A percentile compares a stretch with the other conserved stretches of the same genome.
Evolutionary conservation across 208 protist genomes (phyloP).

Genomic region (Porcisia hertigi): DNA sequence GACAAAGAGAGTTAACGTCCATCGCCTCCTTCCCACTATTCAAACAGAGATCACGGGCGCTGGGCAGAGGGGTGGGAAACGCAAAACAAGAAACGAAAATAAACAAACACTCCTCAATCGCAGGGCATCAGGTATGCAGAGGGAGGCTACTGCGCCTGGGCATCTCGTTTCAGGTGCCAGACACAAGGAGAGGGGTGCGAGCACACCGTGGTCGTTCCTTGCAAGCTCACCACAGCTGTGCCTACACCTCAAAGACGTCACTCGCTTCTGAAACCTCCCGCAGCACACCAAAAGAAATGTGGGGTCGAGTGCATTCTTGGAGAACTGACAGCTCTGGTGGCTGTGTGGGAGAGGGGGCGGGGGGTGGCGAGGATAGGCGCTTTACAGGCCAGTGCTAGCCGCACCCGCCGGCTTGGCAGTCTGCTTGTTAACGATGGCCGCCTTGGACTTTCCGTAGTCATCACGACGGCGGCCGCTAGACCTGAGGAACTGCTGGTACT

Average conservation of each 20-base stretch:
- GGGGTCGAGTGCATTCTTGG: not conserved
- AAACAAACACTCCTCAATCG: not conserved
- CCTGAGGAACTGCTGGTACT: slow-evolving; percentile 94
- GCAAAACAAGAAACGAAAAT: not conserved
- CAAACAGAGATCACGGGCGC: not conserved
- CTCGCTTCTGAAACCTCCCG: not conserved
- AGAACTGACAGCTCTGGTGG: not conserved
- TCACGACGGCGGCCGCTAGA: slow-evolving; percentile 90
- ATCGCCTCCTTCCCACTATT: no score
- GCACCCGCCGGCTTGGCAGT: slow-evolving; percentile 82
- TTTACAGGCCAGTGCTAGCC: slow-evolving; percentile 89
- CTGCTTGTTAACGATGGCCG: slow-evolving; percentile 72
- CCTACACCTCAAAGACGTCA: not conserved
- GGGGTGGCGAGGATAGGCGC: not conserved
- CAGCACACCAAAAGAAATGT: not conserved
- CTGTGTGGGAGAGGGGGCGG: not conserved
- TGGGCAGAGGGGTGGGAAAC: not conserved
- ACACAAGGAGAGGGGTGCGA: not conserved
- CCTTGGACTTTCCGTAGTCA: slow-evolving; percentile 83
- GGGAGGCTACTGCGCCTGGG: not conserved
- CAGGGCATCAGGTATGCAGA: not conserved
- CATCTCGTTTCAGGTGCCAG: not conserved
- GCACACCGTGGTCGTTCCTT: not conserved
- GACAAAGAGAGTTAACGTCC: no score
- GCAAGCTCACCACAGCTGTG: not conserved